A percentile compares a stretch with the other conserved stretches of the same genome.
Conservation (phyloP, 1,284 basidiomycete genomes). For the Lignosus rhinocerotis region DNA sequence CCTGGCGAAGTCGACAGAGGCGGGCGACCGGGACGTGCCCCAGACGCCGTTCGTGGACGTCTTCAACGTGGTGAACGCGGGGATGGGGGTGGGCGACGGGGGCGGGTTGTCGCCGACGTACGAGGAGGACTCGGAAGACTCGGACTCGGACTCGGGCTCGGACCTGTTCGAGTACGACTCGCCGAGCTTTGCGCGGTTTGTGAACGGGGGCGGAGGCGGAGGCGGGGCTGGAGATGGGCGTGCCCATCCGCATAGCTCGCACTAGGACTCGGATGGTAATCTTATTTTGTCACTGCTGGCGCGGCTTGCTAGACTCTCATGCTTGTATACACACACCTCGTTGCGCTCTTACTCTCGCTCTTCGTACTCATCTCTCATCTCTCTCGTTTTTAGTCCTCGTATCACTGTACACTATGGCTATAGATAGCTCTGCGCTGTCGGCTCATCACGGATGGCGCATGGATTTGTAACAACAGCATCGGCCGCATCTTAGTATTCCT, state of each 20-base stretch:
- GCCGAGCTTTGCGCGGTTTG: constrained; percentile 21
- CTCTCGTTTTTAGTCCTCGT: too few relatives aligned
- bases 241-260: constrained; percentile 11
- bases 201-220: constrained; percentile 3
- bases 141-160: constrained; percentile 16
- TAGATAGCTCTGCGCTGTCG: too few relatives aligned
- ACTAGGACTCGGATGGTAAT: neutral
- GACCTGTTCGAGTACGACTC: constrained; percentile 25
- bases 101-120: constrained; percentile 18
- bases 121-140: constrained; percentile 18
- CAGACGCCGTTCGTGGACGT: constrained; percentile 79
- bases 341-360: too few relatives aligned
- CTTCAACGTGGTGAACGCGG: constrained; percentile 49
- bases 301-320: too few relatives aligned
- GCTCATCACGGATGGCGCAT: too few relatives aligned
- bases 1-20: constrained; percentile 70
- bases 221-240: neutral
- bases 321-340: too few relatives aligned
- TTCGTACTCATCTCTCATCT: too few relatives aligned
- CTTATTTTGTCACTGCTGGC: neutral
- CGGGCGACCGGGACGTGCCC: constrained; percentile 55
- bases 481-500: too few relatives aligned
- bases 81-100: neutral
- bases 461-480: too few relatives aligned
- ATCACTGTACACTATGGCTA: too few relatives aligned